Base-by-base conservation (phyloP, 768 basidiomycete genomes). In the Serendipita sp. region DNA sequence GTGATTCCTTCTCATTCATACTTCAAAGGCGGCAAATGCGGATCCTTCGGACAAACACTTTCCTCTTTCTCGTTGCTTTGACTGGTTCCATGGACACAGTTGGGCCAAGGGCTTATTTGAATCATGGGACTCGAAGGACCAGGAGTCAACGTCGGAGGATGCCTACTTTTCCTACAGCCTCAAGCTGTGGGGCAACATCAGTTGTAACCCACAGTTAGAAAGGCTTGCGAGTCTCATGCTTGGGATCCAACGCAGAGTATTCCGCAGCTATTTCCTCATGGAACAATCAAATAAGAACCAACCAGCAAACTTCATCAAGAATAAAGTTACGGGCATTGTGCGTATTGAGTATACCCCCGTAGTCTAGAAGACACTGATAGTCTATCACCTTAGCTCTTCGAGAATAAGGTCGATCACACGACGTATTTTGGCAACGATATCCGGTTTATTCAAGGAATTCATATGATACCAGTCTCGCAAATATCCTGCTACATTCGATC, bases 41-140 rank as follows among this genome's bases (percentile, higher is more conserved):
- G 58, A 65, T 41, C 53, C 51, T 13, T 58, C 51, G n/a, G 65
- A 65, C 54, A 7, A 54, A 30, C 58, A 38, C 45, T 66, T 63
- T 45, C 58, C 65, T 24, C 32, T 63, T 16, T 66, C 60, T 10
- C 65, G 65, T 16, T 41, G 38, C 18, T 66, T 66, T 35, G 65
- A 66, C 45, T 66, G 65, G 65, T 66, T 37, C 30, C 13, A 45
- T 28, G 65, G 65, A 13, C 65, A 66, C 32, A 34, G 38, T 45
- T 66, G 65, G 65, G 65, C 65, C 15, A 62, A 63, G 13, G 65
- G 65, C 3, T 32, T 66, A n/a, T 66, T 66, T 58, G 58, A 62
- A 32, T 66, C 65, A 4, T 18, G n/a, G 44, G 65, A 66, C 45
- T 47, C 47, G 8, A 66, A 66, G 32, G 65, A 66, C 65, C 28